Evolutionary conservation across 1,284 basidiomycete species (phyloP).

Genomic region (Ustilago bromivora): DNA sequence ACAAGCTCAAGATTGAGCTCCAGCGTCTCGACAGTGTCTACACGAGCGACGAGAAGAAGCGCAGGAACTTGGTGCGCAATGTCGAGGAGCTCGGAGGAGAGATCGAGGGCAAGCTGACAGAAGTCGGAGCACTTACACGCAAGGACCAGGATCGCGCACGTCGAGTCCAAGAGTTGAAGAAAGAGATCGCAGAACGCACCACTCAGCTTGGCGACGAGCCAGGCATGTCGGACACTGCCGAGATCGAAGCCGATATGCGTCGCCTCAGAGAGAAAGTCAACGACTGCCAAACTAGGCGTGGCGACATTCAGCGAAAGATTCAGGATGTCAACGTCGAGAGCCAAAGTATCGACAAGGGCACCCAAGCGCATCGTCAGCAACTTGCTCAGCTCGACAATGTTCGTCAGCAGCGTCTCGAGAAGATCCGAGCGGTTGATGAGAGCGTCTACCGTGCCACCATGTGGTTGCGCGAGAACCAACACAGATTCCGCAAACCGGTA

Average conservation of each 20-base stretch:
- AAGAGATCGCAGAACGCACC: conserved; percentile 43
- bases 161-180: conserved; percentile 37
- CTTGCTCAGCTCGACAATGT: conserved; percentile 57
- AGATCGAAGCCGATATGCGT: conserved; percentile 49
- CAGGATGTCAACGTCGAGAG: conserved; percentile 41
- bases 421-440: conserved; percentile 72
- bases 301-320: conserved; percentile 37
- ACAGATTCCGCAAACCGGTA: conserved; percentile 82
- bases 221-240: conserved; percentile 29
- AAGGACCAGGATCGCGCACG: conserved; percentile 48
- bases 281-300: conserved; percentile 35
- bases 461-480: conserved; percentile 81
- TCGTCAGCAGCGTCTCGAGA: conserved; percentile 55
- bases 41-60: conserved; percentile 35
- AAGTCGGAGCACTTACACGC: conserved; percentile 40
- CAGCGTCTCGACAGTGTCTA: conserved; percentile 27
- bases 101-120: conserved; percentile 33
- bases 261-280: conserved; percentile 27
- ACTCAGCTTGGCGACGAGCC: conserved; percentile 38
- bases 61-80: conserved; percentile 19
- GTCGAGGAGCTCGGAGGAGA: conserved; percentile 44
- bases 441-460: conserved; percentile 78
- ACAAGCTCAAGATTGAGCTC: conserved; percentile 40
- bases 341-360: conserved; percentile 25
- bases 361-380: conserved; percentile 25